Conservation (phyloP, 257 asterid genomes). For the Solanum tacnaense region DNA sequence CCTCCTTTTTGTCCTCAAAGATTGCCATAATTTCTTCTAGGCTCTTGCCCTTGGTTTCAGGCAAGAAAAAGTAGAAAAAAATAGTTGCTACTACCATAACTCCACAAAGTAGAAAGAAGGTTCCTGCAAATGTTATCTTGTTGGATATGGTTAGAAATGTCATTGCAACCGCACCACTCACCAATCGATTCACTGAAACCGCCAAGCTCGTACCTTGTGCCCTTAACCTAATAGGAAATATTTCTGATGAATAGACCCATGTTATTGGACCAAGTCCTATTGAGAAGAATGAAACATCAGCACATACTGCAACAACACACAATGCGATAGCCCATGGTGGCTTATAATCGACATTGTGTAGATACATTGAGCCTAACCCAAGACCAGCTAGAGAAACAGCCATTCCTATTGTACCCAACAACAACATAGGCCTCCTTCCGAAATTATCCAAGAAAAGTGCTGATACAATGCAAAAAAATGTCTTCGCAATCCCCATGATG, state of each 20-base stretch:
- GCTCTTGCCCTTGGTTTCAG: constrained; percentile 71
- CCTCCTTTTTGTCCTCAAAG: constrained; percentile 35
- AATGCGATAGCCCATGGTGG: constrained; percentile 71
- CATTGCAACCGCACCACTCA: constrained; percentile 68
- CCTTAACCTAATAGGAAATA: constrained; percentile 56
- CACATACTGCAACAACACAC: constrained; percentile 58
- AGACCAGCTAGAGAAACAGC: constrained; percentile 42
- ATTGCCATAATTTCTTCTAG: constrained; percentile 60
- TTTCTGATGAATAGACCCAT: constrained; percentile 76
- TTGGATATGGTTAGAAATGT: constrained; percentile 48
- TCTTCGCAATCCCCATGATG: constrained; percentile 57
- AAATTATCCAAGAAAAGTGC: constrained; percentile 63
- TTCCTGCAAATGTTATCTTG: constrained; percentile 59
- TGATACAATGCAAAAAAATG: constrained; percentile 50
- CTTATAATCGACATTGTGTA: constrained; percentile 27
- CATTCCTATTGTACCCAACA: constrained; percentile 58
- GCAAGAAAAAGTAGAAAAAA: constrained; percentile 67
- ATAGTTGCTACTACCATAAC: constrained; percentile 40
- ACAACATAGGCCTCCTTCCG: constrained; percentile 65
- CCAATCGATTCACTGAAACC: constrained; percentile 65
- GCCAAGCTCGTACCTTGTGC: constrained; percentile 72
- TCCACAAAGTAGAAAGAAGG: constrained; percentile 52
- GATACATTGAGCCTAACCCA: constrained; percentile 52
- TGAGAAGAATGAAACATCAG: constrained; percentile 74
- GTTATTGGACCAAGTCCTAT: constrained; percentile 91